These are phyloP conservation scores for Cladophialophora yegresii DNA, from an alignment of 2,329 filamentous ascomycete genomes.

Conservation along the genomic window DNA sequence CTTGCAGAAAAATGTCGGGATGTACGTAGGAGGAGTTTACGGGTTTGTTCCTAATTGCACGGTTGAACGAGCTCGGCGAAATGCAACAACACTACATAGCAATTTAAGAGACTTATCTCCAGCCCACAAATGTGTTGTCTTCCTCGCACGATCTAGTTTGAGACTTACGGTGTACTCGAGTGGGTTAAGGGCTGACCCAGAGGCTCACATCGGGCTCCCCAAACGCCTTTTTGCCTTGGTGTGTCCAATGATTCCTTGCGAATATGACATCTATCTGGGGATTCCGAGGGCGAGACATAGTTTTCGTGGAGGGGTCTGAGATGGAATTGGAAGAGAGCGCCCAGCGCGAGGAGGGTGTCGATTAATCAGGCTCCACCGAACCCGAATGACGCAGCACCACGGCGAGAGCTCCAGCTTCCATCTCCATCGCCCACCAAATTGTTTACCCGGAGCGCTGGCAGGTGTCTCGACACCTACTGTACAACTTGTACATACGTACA, in stretches of 20 bases:
- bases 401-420: constrained; percentile 7
- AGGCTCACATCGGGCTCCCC: too few relatives aligned
- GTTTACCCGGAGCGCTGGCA: constrained; percentile 12
- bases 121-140: neutral
- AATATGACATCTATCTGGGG: neutral
- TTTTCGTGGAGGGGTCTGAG: neutral
- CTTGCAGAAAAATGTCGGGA: neutral
- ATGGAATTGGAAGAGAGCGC: neutral
- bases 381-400: neutral
- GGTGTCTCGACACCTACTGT: neutral
- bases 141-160: neutral
- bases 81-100: constrained; percentile 2
- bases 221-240: too few relatives aligned
- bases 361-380: neutral
- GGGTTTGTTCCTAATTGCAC: neutral
- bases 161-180: too few relatives aligned
- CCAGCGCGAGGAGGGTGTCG: too few relatives aligned
- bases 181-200: too few relatives aligned
- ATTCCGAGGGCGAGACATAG: neutral
- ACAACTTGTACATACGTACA: neutral
- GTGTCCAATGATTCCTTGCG: too few relatives aligned
- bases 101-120: constrained; percentile 3
- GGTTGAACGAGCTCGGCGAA: neutral
- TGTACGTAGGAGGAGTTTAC: neutral
- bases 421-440: constrained; percentile 9